phyloP scores from a whole-genome alignment of 306 rosid species.

The Mimosa pudica region DNA sequence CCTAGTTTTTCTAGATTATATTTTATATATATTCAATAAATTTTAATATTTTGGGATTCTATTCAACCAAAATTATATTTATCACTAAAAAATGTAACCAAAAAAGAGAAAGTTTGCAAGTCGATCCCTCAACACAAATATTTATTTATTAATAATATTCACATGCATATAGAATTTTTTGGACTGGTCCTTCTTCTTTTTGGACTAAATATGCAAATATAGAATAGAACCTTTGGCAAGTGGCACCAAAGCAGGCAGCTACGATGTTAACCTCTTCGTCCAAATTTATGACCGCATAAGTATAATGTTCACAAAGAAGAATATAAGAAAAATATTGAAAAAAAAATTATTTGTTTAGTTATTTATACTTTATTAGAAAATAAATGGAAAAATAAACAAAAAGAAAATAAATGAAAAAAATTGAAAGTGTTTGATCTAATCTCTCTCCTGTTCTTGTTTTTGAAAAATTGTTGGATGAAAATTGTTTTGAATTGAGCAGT shows the following conservation, averaged over 20 bases:
- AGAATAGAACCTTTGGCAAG: neutral
- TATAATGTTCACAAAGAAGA: conserved; percentile 3
- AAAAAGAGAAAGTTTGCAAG: neutral
- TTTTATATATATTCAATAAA: no score
- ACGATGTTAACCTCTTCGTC: neutral
- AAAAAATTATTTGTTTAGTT: neutral
- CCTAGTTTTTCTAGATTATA: no score
- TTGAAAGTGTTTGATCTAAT: no score
- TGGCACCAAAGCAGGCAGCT: neutral
- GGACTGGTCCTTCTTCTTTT: no score
- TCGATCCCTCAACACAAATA: neutral
- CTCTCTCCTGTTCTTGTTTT: no score
- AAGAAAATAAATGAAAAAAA: no score
- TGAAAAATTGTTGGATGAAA: no score
- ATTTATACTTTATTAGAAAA: neutral
- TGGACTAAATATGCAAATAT: neutral
- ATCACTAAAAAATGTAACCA: neutral
- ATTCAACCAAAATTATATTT: no score
- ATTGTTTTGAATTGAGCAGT: no score
- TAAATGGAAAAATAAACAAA: conserved; percentile 16
- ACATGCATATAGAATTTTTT: no score
- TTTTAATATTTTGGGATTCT: no score
- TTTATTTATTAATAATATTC: no score
- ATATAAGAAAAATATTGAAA: neutral
- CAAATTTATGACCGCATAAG: neutral